Base-by-base conservation (phyloP, 345 rosid genomes). In the Aquilaria sinensis region DNA sequence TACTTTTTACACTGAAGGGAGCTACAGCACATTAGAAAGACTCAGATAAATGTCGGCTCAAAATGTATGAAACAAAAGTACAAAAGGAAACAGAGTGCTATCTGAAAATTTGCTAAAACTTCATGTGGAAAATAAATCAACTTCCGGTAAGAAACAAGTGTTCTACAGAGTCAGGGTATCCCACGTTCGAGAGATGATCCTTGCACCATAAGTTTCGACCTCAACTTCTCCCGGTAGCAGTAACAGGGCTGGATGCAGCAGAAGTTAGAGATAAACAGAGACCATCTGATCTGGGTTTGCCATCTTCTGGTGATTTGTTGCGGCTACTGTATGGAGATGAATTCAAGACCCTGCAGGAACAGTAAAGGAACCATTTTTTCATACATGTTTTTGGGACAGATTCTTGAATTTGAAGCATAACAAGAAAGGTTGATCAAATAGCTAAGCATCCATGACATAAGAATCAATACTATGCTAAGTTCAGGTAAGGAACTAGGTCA, bases 301-400 rank as follows among this genome's bases (percentile, higher is more conserved):
- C 32, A 10, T 61, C 49, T 53, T 72, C 77, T 5, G 65, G 34
- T 57, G 77, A 72, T 57, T 77, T 75, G 72, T 66, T 73, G 53
- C 53, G 16, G 29, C 62, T 64, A 58, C 13, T 70, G 75, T 87
- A 85, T 3, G 89, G 91, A 0, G 80, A 67, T 1, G 73, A 54
- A 67, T 63, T 79, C 33, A 69, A 68, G 58, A 67, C 81, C 80
- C 95, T 87, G 64, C 47, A 62, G 11, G 45, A 68, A 72, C 71
- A 74, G 10, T 49, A 67, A 54, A 54, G 8, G 5, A 60, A 13
- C 15, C 1, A 56, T 10, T 16, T 64, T 23, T 23, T 23, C 23
- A 23, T 23, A 23, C 23, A 23, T 23, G 23, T 23, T 23, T 23
- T 23, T 23, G 23, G 23, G 23, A 23, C 23, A 23, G 23, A 23